Evolutionary conservation across 345 rosid genomes (phyloP).

Genomic region (Mercurialis annua): DNA sequence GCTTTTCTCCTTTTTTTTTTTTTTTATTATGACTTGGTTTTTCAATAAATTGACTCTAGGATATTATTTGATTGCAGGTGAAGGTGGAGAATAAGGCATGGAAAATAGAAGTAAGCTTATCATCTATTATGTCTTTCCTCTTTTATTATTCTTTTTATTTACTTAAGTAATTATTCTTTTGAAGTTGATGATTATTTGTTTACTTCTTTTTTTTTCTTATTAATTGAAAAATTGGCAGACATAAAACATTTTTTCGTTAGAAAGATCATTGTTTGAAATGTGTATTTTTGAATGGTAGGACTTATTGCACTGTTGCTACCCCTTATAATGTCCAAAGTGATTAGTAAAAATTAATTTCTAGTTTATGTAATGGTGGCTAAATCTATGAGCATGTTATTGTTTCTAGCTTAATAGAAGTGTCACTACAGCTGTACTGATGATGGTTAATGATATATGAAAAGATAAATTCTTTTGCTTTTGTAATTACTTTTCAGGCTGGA

Average conservation of each 20-base stretch:
- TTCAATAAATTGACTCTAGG: not conserved
- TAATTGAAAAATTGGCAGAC: not conserved
- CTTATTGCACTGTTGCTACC: not conserved
- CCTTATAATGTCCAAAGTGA: not conserved
- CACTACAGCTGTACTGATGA: not conserved
- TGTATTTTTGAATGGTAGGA: not conserved
- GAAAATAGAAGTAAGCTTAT: conserved; percentile 77
- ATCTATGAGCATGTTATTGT: not conserved
- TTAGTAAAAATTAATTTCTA: not conserved
- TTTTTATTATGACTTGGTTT: not conserved
- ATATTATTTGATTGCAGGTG: conserved; percentile 56
- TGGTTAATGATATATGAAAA: not conserved
- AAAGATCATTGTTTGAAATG: not conserved
- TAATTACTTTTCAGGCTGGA: conserved; percentile 59
- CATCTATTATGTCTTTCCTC: not conserved
- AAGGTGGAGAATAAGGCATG: conserved; percentile 88
- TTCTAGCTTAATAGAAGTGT: not conserved
- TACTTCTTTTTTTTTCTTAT: not conserved
- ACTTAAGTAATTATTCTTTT: not conserved
- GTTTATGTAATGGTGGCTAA: not conserved
- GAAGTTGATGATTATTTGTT: not conserved
- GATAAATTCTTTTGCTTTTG: not conserved
- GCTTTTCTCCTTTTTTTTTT: not conserved
- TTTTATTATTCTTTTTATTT: not conserved
- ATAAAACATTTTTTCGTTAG: not conserved